Conservation (phyloP, 129 eudicot species). For the Saussurea involucrata region DNA sequence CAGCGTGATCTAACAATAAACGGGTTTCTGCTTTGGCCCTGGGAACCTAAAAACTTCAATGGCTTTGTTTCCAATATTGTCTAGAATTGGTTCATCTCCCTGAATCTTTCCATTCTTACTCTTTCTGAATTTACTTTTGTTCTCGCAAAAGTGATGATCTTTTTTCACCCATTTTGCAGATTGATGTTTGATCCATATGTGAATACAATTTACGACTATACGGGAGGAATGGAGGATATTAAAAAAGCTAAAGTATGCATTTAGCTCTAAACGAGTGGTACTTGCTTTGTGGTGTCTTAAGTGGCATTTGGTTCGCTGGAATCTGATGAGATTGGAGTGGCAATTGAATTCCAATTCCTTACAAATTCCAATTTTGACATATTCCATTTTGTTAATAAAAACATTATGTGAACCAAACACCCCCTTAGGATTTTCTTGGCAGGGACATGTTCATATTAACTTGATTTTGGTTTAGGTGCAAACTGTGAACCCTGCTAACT, state of each 20-base stretch:
- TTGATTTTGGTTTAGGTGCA: constrained; percentile 42
- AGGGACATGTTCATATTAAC: constrained; percentile 1
- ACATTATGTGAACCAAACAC: background rate
- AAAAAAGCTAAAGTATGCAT: constrained; percentile 76
- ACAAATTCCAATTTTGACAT: no score
- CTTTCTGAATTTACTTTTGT: background rate
- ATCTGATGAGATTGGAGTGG: no score
- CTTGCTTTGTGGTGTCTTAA: background rate
- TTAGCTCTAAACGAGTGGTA: constrained; percentile 18
- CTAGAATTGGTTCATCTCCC: constrained; percentile 23
- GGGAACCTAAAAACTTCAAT: constrained; percentile 25
- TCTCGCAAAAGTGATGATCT: background rate
- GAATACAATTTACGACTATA: constrained; percentile 69
- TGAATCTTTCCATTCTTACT: constrained; percentile 5
- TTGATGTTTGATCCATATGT: constrained; percentile 80
- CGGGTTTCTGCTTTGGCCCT: constrained; percentile 55
- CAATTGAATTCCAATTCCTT: no score
- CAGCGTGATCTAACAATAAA: constrained; percentile 85
- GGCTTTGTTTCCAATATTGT: constrained; percentile 21
- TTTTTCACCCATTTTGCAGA: constrained; percentile 34
- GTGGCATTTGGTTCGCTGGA: no score
- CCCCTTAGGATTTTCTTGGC: background rate
- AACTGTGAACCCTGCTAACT: constrained; percentile 55
- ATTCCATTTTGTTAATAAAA: no score
- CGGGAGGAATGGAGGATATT: constrained; percentile 71